Conservation (phyloP, 179 eudicot genomes). For the Patellifolia procumbens region DNA sequence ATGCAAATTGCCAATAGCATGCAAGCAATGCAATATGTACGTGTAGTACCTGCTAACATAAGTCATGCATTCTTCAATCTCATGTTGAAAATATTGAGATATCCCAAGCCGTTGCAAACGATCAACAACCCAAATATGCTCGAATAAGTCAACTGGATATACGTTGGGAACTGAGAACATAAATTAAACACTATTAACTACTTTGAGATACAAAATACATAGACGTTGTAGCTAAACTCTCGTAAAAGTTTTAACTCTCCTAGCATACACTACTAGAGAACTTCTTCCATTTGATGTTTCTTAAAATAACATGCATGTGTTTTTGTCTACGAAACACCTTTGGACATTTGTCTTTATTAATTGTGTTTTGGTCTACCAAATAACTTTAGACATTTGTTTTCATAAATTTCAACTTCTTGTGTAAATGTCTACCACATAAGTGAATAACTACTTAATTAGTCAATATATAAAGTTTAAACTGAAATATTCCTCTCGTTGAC, state of each 20-base stretch:
- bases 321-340: too few species aligned
- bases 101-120: slow-evolving; percentile 86
- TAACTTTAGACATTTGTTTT: not conserved
- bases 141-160: slow-evolving; percentile 88
- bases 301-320: too few species aligned
- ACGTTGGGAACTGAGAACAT: slow-evolving; percentile 63
- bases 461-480: too few species aligned
- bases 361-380: not conserved
- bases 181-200: not conserved
- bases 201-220: too few species aligned
- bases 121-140: slow-evolving; percentile 77
- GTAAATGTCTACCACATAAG: not conserved
- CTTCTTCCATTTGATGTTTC: too few species aligned
- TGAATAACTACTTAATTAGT: too few species aligned
- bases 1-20: too few species aligned
- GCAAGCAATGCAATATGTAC: not conserved
- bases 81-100: slow-evolving; percentile 57
- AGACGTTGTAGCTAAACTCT: too few species aligned
- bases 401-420: not conserved
- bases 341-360: not conserved
- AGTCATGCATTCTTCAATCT: slow-evolving; percentile 59
- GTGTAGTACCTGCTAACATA: slow-evolving; percentile 76
- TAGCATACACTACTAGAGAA: too few species aligned
- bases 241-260: too few species aligned
- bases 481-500: too few species aligned